Conservation (phyloP, 345 rosid species). For the Conringia planisiliqua region DNA sequence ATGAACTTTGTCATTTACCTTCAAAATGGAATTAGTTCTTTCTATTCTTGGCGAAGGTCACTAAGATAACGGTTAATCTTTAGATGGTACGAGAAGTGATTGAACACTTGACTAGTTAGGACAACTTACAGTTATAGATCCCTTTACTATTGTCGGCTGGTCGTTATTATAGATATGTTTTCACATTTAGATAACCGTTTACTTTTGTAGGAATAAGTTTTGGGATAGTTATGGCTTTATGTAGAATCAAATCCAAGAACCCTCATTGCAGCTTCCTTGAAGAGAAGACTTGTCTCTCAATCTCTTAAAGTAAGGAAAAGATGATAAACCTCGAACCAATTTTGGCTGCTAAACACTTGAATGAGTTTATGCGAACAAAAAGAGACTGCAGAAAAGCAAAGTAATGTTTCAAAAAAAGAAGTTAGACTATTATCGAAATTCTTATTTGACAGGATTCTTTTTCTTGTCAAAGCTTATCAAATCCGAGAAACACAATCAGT, state of each 20-base stretch:
- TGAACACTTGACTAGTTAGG: constrained; percentile 7
- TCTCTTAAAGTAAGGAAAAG: background rate
- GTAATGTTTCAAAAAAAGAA: background rate
- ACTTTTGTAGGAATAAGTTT: background rate
- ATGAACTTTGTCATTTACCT: constrained; percentile 4
- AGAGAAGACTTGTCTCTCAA: constrained; percentile 8
- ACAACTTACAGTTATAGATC: background rate
- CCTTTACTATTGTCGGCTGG: constrained; percentile 1
- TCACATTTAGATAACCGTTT: background rate
- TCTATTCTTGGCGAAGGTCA: background rate
- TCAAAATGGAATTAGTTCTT: background rate
- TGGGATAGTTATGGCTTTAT: background rate
- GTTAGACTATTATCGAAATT: background rate
- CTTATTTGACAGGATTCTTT: background rate
- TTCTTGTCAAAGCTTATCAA: background rate
- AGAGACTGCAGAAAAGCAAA: background rate
- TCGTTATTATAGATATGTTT: background rate
- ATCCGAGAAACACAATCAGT: background rate
- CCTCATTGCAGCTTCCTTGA: constrained; percentile 28
- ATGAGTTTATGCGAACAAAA: background rate
- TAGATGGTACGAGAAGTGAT: background rate
- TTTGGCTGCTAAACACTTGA: constrained; percentile 22
- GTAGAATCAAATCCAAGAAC: constrained; percentile 9
- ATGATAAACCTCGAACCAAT: constrained; percentile 14
- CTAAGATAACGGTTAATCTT: background rate